Evolutionary conservation across 2,329 filamentous ascomycete species (phyloP).

Genomic region (Colletotrichum chrysophilum): DNA sequence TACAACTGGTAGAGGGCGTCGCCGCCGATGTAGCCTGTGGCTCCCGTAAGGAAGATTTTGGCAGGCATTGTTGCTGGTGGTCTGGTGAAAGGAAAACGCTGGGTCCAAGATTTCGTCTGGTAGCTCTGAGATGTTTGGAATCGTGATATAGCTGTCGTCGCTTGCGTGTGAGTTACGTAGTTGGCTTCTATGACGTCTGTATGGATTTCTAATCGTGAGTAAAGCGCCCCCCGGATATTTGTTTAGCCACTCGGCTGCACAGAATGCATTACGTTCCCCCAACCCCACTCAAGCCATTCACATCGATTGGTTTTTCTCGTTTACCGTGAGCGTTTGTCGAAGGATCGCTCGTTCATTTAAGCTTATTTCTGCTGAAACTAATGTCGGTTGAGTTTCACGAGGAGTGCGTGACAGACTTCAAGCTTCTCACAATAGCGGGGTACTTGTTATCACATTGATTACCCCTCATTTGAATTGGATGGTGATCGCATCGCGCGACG

Average conservation of each 20-base stretch:
- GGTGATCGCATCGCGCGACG: not conserved
- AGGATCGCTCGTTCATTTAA: not conserved
- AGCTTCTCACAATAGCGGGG: not conserved
- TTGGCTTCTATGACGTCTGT: not conserved
- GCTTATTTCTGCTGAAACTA: not conserved
- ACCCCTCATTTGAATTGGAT: not conserved
- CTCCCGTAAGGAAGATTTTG: slow-evolving; percentile 22
- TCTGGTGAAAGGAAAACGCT: not conserved
- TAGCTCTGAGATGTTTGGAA: not conserved
- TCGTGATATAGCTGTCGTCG: not conserved
- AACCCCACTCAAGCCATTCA: not conserved
- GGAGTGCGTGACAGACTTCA: not conserved
- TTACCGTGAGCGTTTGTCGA: not conserved
- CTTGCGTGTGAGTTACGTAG: not conserved
- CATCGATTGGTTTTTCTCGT: not conserved
- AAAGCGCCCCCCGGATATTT: not conserved
- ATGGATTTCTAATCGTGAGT: not conserved
- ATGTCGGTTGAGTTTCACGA: not conserved
- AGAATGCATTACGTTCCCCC: not conserved
- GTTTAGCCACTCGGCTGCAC: not conserved
- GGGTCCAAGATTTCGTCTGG: not conserved
- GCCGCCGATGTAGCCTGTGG: slow-evolving; percentile 27
- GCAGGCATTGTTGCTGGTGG: not conserved
- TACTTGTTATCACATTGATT: too few species aligned
- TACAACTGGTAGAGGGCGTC: slow-evolving; percentile 20